These are phyloP conservation scores for Jaminaea rosea DNA, from an alignment of 1,284 basidiomycete genomes.

Conservation along the genomic window DNA sequence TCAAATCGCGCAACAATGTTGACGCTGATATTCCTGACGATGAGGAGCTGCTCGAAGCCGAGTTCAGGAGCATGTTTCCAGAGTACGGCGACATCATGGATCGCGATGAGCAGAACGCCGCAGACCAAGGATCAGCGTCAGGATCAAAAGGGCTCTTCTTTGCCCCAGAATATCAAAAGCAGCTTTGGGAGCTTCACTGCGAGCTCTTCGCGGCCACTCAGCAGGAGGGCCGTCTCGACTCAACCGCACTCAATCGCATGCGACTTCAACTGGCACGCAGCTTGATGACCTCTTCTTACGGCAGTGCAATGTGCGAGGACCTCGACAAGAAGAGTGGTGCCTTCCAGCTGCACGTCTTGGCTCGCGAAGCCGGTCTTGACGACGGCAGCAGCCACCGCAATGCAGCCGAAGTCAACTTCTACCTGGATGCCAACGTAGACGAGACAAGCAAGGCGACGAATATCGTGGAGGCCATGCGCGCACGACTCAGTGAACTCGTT, in stretches of 20 bases:
- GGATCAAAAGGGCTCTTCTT: not conserved
- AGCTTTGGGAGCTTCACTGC: constrained; percentile 24
- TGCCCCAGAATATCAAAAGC: not conserved
- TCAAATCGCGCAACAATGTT: constrained; percentile 61
- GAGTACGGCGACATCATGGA: constrained; percentile 59
- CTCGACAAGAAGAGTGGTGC: constrained; percentile 27
- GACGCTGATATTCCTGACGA: constrained; percentile 61
- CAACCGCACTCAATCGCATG: too few species aligned
- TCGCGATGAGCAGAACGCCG: not conserved
- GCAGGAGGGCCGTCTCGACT: too few species aligned
- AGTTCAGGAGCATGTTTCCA: constrained; percentile 75
- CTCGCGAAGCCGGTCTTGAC: not conserved
- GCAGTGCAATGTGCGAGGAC: constrained; percentile 14
- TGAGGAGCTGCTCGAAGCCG: constrained; percentile 61
- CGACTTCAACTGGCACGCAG: not conserved
- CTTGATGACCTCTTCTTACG: constrained; percentile 7
- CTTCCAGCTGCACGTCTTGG: constrained; percentile 19
- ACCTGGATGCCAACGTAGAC: constrained; percentile 27
- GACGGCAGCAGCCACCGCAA: not conserved
- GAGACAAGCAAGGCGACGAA: constrained; percentile 24
- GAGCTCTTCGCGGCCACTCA: constrained; percentile 14
- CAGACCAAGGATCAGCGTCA: too few species aligned
- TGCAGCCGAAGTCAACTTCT: constrained; percentile 26
- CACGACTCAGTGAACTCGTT: constrained; percentile 52
- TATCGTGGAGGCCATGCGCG: constrained; percentile 24